Evolutionary conservation across 805 yeast genomes (phyloP), one percentile per base, ranked within the genome.

Genomic region (Kodamaea kakaduensis): DNA sequence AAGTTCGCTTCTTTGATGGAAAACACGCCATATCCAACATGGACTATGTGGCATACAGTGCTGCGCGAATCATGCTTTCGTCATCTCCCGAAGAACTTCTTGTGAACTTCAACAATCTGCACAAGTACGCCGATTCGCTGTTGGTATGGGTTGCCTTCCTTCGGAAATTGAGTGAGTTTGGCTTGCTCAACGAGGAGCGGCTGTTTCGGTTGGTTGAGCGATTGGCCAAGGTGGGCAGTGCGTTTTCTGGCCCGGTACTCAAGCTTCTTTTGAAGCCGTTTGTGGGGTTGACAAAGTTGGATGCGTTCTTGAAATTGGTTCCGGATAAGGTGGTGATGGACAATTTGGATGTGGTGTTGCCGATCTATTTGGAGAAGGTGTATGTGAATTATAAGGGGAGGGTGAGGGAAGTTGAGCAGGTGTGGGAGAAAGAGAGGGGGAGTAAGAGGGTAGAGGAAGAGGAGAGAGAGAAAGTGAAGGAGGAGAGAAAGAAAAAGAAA

Each of bases 61-160:
- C 52, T 15, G 55, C 59, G 3, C 47, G 53, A 20, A 37, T 64
- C 3, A 44, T 47, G 28, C 45, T 65, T 7, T 39, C 66, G n/a
- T 23, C 36, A 10, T 44, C 61, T 1, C 64, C 71, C 1, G 68
- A 64, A 24, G 60, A 62, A 13, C 46, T 67, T 4, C 35, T 64
- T 17, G 46, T 49, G n/a, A 43, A 44, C n/a, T 67, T 67, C 45
- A 63, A 67, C 43, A 43, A 37, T 4, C 45, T 59, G 4, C 38
- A 40, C 1, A 43, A 45, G 5, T 43, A 51, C 38, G 49, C 52
- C 0, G 46, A 50, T 15, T 54, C 59, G 3, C 47, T 68, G 3
- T 40, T 46, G 2, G 17, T 61, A 5, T 67, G 73, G 73, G 44
- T 61, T 6, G 48, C 54, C 6, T 59, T 67, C 31, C 48, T 61